These are phyloP conservation scores for Metarhizium brunneum DNA, from an alignment of 2,329 filamentous ascomycete species.

Conservation along the genomic window DNA sequence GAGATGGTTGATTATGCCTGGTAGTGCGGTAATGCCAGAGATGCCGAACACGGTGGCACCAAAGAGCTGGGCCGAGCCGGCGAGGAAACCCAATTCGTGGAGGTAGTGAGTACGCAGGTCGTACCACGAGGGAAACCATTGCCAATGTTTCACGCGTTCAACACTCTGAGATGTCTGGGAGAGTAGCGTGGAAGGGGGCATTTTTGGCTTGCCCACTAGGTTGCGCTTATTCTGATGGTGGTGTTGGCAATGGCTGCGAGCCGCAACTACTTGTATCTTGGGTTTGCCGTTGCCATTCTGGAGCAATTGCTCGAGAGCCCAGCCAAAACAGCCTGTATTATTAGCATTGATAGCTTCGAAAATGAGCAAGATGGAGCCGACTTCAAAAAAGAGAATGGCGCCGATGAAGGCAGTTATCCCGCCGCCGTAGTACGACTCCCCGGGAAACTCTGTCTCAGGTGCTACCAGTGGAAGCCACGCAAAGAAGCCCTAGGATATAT, in stretches of 20 bases:
- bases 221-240: slow-evolving; percentile 16
- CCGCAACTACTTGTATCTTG: slow-evolving; percentile 4
- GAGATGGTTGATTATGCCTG: slow-evolving; percentile 37
- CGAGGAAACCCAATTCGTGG: slow-evolving; percentile 52
- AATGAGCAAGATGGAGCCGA: slow-evolving; percentile 53
- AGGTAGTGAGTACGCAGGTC: slow-evolving; percentile 52
- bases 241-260: slow-evolving; percentile 13
- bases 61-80: slow-evolving; percentile 43
- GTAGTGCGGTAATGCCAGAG: slow-evolving; percentile 49
- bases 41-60: slow-evolving; percentile 56
- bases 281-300: slow-evolving; percentile 12
- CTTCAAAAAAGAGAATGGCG: slow-evolving; percentile 52
- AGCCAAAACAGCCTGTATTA: slow-evolving; percentile 56
- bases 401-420: slow-evolving; percentile 59
- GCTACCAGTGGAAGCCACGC: slow-evolving; percentile 48
- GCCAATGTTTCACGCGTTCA: slow-evolving; percentile 31
- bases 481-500: slow-evolving; percentile 56
- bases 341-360: slow-evolving; percentile 63
- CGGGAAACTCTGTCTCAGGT: slow-evolving; percentile 42
- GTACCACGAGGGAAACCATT: slow-evolving; percentile 48
- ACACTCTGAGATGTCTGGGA: background rate
- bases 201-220: slow-evolving; percentile 10
- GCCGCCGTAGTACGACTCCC: slow-evolving; percentile 43
- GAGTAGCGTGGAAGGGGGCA: background rate
- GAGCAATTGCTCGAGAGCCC: slow-evolving; percentile 48